Base-by-base conservation (phyloP, 306 rosid genomes). In the Betula pendula region DNA sequence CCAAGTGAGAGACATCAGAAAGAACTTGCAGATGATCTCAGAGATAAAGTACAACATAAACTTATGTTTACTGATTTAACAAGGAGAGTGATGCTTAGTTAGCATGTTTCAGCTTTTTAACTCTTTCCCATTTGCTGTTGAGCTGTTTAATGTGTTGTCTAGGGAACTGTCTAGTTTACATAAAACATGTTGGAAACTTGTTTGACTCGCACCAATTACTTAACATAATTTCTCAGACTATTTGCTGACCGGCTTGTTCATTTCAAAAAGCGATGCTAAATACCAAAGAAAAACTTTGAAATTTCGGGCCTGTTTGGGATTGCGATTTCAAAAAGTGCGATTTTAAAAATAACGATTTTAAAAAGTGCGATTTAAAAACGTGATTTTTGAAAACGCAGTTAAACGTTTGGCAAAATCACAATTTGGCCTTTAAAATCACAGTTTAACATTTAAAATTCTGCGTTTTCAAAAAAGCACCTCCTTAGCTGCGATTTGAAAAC, bases 11-110 rank as follows among this genome's bases (percentile, higher is more conserved):
- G 44, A 71, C 77, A 33, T 42, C 94, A 94, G 85, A 91, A 78
- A 77, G 88, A 94, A 80, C 97, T 94, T 29, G 98, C 97, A 22
- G 97, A 94, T 81, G 93, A 89, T 68, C 98, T 92, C 8, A 86
- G 97, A 82, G 85, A 82, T 14, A 89, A 87, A 74, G 98, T 93
- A 73, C 27, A 24, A 5, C 58, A 14, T 17, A 19, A 72, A 20
- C 66, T 74, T 22, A 4, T 45, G 55, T 69, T 70, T 49, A 63
- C 11, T 48, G 47, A 27, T 22, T 44, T 48, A 11, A 19, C 12
- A 8, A 47, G 40, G 53, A 40, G 38, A 42, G 20, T 44, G 8
- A 40, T 70, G 45, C 19, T 67, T 22, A 52, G 50, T 78, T 75
- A 38, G 14, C 72, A 62, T 82, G 40, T 68, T 50, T 20, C 33